A percentile compares a stretch with the other conserved stretches of the same genome.
Evolutionary conservation across 177 flowering plant species (phyloP).

Genomic region (Tripterygium wilfordii): DNA sequence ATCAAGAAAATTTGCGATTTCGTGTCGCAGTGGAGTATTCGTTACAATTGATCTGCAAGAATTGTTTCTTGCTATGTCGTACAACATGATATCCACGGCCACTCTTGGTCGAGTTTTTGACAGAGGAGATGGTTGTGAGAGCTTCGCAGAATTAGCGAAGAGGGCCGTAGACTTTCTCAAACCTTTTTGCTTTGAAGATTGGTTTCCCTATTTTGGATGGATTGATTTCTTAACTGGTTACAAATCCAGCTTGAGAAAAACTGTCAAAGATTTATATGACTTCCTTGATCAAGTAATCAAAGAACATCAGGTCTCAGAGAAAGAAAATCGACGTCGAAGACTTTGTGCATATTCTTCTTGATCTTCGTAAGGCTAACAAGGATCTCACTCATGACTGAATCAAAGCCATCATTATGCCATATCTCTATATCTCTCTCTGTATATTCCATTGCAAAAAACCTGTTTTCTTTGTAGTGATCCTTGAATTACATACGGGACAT

Average conservation of each 20-base stretch:
- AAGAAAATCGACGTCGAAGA: conserved; percentile 1
- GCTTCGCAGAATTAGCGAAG: conserved; percentile 10
- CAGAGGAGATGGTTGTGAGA: conserved; percentile 1
- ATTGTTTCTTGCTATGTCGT: neutral
- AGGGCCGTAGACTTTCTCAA: neutral
- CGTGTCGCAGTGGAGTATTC: neutral
- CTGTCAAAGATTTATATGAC: conserved; percentile 7
- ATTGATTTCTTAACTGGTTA: conserved; percentile 18
- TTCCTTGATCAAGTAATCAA: conserved; percentile 19
- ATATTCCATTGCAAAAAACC: no score
- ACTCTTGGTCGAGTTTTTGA: conserved; percentile 9
- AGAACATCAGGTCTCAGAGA: no score
- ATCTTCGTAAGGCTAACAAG: conserved; percentile 6
- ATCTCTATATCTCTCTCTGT: no score
- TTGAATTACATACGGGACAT: no score
- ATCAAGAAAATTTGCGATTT: neutral
- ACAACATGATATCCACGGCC: conserved; percentile 5
- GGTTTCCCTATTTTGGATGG: conserved; percentile 18
- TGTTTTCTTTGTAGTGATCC: no score
- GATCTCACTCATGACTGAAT: neutral
- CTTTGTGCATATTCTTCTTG: conserved; percentile 18
- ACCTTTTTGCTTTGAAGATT: conserved; percentile 14
- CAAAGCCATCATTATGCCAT: conserved; percentile 7
- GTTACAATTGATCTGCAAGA: neutral
- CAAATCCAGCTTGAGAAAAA: neutral